Evolutionary conservation across 148 eudicot species (phyloP).

Genomic region (Silene conica): DNA sequence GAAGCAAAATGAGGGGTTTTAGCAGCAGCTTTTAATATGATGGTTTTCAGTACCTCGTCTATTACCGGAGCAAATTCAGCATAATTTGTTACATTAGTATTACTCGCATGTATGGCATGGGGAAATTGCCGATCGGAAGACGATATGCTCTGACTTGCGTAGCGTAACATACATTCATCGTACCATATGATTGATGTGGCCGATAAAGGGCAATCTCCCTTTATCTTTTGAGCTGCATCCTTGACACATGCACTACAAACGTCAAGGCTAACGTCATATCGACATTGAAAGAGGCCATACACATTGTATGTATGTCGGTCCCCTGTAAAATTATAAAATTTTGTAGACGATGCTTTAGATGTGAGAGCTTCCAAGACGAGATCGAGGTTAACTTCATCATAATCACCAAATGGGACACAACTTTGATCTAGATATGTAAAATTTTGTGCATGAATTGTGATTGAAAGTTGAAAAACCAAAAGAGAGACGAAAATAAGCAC

Average conservation of each 20-base stretch:
- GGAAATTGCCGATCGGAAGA: not conserved
- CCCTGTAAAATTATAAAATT: slow-evolving; percentile 9
- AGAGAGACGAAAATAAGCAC: not conserved
- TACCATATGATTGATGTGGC: slow-evolving; percentile 16
- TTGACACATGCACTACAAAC: slow-evolving; percentile 18
- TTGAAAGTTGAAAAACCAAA: not conserved
- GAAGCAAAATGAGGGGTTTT: slow-evolving; percentile 9
- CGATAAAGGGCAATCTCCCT: slow-evolving; percentile 3
- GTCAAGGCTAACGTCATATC: slow-evolving; percentile 5
- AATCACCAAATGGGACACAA: not conserved
- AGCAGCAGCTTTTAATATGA: not conserved
- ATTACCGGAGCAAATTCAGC: slow-evolving; percentile 4
- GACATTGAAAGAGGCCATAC: slow-evolving; percentile 24
- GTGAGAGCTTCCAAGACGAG: slow-evolving; percentile 9
- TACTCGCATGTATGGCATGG: not conserved
- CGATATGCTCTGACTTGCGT: slow-evolving; percentile 19
- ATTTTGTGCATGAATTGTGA: not conserved
- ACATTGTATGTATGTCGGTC: not conserved
- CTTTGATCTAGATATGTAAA: not conserved
- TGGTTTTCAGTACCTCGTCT: not conserved
- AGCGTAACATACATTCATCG: slow-evolving; percentile 20
- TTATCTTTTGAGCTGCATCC: not conserved
- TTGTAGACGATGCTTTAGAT: slow-evolving; percentile 1
- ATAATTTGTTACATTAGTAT: not conserved
- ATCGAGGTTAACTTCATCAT: slow-evolving; percentile 11